Evolutionary conservation across 106 monocot genomes (phyloP), one percentile per base, ranked within the genome.

Genomic region (Phalaenopsis aphrodite): DNA sequence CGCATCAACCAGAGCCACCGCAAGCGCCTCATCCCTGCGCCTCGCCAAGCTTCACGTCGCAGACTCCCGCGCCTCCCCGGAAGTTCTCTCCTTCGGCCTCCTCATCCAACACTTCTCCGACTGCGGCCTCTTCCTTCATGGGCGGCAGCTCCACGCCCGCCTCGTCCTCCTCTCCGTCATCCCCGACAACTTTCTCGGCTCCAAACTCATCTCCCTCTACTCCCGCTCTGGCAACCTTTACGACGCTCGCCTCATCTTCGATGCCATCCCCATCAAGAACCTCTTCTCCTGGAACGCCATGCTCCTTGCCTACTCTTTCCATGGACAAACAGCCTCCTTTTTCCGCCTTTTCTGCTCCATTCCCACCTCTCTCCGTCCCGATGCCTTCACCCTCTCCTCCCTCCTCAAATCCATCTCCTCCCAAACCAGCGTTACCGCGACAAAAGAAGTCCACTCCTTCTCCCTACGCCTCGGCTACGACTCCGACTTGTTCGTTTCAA

Each of bases 251-350:
- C 41, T 72, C 42, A 1, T 87, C 76, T 89, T 89, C 86, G 89
- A 89, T 61, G 64, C 72, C 41, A 85, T 89, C 19, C 84, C 82
- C 39, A 3, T 23, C 48, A 79, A 77, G 46, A 89, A 83, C 46
- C 79, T 87, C 83, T 89, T 89, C 80, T 39, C 86, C 36, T 89
- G 79, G 80, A 89, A 89, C 71, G 79, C 87, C 49, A 84, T 87
- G 82, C 84, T 84, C 78, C 68, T 89, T 39, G 77, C 86, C 38
- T 82, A 82, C 78, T 47, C 86, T 23, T 71, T 79, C 76, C 78
- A 84, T 78, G 37, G 38, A 48, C 56, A 9, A 66, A 55, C 84
- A 56, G 5, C 55, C 64, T 23, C 68, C 46, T 14, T 82, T 19
- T 36, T 86, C 38, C 76, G 79, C n/a, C 79, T 89, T 42, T 82